These are phyloP conservation scores for Curvularia lunata DNA, from an alignment of 2,329 filamentous ascomycete species.

Conservation along the genomic window DNA sequence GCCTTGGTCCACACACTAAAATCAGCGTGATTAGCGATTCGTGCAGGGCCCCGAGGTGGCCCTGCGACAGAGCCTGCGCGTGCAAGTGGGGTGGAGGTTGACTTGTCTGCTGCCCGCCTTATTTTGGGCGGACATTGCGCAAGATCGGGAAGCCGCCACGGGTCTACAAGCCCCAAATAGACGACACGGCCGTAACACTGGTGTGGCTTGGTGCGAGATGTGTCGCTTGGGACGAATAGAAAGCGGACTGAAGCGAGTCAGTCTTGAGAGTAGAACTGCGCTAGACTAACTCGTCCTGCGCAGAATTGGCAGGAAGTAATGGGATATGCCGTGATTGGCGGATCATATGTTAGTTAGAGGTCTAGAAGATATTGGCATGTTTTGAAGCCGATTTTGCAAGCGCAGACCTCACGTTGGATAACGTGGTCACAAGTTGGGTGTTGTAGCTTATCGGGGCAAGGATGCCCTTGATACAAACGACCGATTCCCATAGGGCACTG, in stretches of 20 bases:
- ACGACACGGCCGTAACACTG: neutral
- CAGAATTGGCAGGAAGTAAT: neutral
- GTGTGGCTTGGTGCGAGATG: neutral
- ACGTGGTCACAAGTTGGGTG: neutral
- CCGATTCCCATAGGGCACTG: neutral
- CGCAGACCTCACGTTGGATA: neutral
- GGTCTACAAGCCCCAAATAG: neutral
- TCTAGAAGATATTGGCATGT: neutral
- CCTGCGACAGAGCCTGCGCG: slow-evolving; percentile 1
- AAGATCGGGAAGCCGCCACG: neutral
- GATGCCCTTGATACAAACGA: neutral
- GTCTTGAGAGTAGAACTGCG: neutral
- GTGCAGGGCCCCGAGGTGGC: neutral
- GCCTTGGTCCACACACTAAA: neutral
- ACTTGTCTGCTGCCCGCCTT: neutral
- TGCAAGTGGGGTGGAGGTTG: slow-evolving; percentile 1
- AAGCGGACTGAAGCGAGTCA: neutral
- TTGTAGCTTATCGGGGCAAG: neutral
- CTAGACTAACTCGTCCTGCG: neutral
- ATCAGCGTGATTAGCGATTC: neutral
- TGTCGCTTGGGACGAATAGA: neutral
- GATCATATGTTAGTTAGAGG: neutral
- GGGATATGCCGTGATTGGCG: neutral
- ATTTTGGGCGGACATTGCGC: slow-evolving; percentile 1
- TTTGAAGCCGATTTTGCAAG: neutral